Base-by-base conservation (phyloP, 305 asterid species). In the Fraxinus platypoda region DNA sequence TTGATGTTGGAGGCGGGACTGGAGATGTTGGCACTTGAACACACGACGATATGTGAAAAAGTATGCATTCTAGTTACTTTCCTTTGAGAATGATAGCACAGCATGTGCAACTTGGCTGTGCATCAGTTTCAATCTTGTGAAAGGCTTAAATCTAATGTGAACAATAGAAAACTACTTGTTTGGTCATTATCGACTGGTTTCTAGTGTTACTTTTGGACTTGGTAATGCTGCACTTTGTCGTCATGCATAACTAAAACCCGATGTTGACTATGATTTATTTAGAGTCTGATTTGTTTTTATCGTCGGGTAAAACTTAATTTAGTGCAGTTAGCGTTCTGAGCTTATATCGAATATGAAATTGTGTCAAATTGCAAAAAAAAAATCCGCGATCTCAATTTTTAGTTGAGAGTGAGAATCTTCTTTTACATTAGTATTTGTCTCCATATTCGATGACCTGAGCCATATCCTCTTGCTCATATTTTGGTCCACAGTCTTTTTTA, bases 1-100 rank as follows among this genome's bases (percentile, higher is more conserved):
- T 68, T 41, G 83, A 79, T 83, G 84, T 76, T 4, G 15, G 79
- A 15, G 80, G 73, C 46, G 84, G 84, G 12, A 81, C 71, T 2
- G 79, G 75, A 13, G 77, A 73, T 19, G 34, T 3, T 21, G 78
- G 57, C 77, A 84, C 73, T 62, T 81, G 78, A 77, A 30, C 74
- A 37, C 46, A 35, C 15, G 71, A 59, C 31, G 25, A 57, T 75
- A 38, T 75, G 13, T 34, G 62, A 35, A 46, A 30, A 28, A 30
- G 41, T 30, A 70, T 31, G 75, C 75, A 15, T 70, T 70, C 19
- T 21, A 37, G 9, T 33, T 75, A 41, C 34, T 30, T 70, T 30
- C 21, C 38, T 70, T 5, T 6, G 25, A 30, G 25, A 12, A 12
- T 15, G 75, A 30, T 68, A 68, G 41, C 34, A 66, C 26, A 26